Percentiles rank a stretch among this genome's conserved stretches.
These are phyloP conservation scores for Phyllosticta ampelicida DNA, from an alignment of 2,329 filamentous ascomycete species.

Conservation along the genomic window DNA sequence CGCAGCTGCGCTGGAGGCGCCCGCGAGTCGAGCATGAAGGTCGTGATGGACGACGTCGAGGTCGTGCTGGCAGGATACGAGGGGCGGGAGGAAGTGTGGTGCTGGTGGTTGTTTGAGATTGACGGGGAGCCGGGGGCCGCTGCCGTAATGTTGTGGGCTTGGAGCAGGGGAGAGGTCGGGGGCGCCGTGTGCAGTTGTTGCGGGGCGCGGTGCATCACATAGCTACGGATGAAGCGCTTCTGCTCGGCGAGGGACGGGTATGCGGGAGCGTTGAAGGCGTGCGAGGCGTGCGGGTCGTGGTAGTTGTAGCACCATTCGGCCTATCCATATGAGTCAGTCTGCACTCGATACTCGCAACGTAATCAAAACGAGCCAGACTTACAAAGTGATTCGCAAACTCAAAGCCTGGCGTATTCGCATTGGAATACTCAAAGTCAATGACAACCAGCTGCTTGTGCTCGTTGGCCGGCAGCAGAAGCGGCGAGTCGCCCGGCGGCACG, in stretches of 20 bases:
- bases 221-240: slow-evolving; percentile 71
- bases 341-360: not conserved
- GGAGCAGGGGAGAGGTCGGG: slow-evolving; percentile 37
- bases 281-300: slow-evolving; percentile 57
- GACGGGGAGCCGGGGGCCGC: slow-evolving; percentile 22
- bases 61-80: slow-evolving; percentile 15
- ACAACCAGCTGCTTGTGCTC: slow-evolving; percentile 93
- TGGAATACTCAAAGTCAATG: slow-evolving; percentile 97
- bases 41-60: slow-evolving; percentile 33
- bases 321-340: slow-evolving; percentile 23
- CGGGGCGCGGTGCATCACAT: slow-evolving; percentile 59
- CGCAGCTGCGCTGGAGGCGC: slow-evolving; percentile 26
- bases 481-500: slow-evolving; percentile 61
- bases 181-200: slow-evolving; percentile 18
- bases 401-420: slow-evolving; percentile 71
- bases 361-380: slow-evolving; percentile 20
- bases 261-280: slow-evolving; percentile 53
- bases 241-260: slow-evolving; percentile 80
- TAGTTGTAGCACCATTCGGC: slow-evolving; percentile 98
- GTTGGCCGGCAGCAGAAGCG: slow-evolving; percentile 78
- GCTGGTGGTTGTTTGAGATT: slow-evolving; percentile 16
- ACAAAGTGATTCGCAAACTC: slow-evolving; percentile 98
- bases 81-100: slow-evolving; percentile 17
- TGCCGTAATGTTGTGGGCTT: slow-evolving; percentile 45
- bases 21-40: slow-evolving; percentile 66